Evolutionary conservation across 225 moss, liverwort and hornwort species (phyloP), one percentile per base, ranked within the genome.

Genomic region (Asterella californica): DNA sequence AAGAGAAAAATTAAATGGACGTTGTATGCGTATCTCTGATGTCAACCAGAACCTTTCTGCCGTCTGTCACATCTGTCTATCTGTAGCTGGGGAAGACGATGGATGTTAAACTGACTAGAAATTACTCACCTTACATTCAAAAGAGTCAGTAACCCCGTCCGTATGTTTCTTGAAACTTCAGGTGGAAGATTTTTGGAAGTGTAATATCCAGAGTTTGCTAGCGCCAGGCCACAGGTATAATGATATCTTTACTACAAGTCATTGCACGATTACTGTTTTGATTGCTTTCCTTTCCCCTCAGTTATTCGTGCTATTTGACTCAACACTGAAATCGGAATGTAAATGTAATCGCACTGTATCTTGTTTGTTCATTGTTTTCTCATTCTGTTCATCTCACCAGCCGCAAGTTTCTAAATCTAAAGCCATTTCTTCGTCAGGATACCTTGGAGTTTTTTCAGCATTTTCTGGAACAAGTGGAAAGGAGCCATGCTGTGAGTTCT

Each of bases 371-470:
- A 45, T 42, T 42, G 21, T 5, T 38, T 24, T 10, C 10, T 45
- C 22, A 37, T 70, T 22, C 24, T 6, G 24, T 36, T 10, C 15
- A 45, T 5, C 19, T 45, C 42, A 4, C 25, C 38, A 9, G 42
- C 10, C 70, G 8, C 19, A 70, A 21, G 34, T 24, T 36, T 42
- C 10, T 24, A 36, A 32, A 15, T 1, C 32, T 0, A 32, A 14
- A 67, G 30, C 30, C 30, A 27, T 14, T 38, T 29, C 17, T 81
- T 72, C 29, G 45, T 74, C 84, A 99, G 99, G 99, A 99, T 86
- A 95, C 99, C 33, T 84, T 99, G 88, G 99, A 99, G 87, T 99
- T 95, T 86, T 95, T 91, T 68, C 99, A 99, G 84, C 93, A 99
- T 85, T 86, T 99, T 75, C 82, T 99, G 82, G 95, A 99, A 76